These are phyloP conservation scores for Neurospora sp. DNA, from an alignment of 495 filamentous ascomycete species.

Conservation along the genomic window DNA sequence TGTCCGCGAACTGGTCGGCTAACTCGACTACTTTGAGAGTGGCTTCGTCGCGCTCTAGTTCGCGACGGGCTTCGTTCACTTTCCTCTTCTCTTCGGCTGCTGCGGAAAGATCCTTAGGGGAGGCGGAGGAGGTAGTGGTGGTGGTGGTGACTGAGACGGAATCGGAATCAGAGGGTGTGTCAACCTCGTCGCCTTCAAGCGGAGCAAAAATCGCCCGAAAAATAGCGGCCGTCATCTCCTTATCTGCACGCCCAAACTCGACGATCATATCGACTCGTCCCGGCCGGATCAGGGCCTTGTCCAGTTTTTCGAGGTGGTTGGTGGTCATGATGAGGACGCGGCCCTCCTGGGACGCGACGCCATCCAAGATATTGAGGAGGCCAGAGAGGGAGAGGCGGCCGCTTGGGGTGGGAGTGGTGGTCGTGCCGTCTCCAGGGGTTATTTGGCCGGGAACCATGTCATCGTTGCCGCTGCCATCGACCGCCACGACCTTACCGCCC, in stretches of 20 bases:
- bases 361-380: constrained; percentile 70
- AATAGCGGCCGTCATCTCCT: constrained; percentile 34
- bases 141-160: not conserved
- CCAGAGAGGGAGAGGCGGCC: constrained; percentile 62
- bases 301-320: constrained; percentile 67
- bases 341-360: constrained; percentile 67
- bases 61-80: constrained; percentile 17
- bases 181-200: constrained; percentile 29
- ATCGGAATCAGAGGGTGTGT: constrained; percentile 9
- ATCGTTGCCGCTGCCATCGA: constrained; percentile 31
- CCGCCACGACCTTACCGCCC: constrained; percentile 35
- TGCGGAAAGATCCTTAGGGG: too few relatives aligned
- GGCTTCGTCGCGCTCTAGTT: constrained; percentile 23
- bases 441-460: constrained; percentile 22
- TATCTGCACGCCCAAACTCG: constrained; percentile 46
- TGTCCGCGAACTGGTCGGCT: too few relatives aligned
- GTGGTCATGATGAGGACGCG: constrained; percentile 79
- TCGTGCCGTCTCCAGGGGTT: constrained; percentile 12
- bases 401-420: not conserved
- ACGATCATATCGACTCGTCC: constrained; percentile 71
- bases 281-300: constrained; percentile 64
- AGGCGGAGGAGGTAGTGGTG: too few relatives aligned
- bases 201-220: constrained; percentile 39
- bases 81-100: constrained; percentile 23
- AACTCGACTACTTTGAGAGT: constrained; percentile 21